A percentile compares a stretch with the other conserved stretches of the same genome.
Evolutionary conservation across 352 stramenopile species (phyloP).

Genomic region (Blastocystis sp.): DNA sequence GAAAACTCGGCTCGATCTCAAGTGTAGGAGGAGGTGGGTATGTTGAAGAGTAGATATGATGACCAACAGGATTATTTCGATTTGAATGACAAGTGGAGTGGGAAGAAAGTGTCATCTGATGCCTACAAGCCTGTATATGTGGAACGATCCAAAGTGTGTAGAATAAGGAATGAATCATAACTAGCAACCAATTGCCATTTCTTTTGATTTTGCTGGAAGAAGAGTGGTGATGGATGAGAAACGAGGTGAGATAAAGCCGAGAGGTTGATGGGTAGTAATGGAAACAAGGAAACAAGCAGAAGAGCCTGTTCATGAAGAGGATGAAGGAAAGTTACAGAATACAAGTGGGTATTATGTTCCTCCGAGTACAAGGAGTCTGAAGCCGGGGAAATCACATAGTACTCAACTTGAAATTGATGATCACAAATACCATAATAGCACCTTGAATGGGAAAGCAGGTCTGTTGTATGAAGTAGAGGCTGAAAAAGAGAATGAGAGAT

Average conservation of each 20-base stretch:
- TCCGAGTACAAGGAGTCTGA: not conserved
- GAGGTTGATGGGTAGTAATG: not conserved
- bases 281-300: not conserved
- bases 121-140: conserved; percentile 44
- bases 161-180: not conserved
- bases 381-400: not conserved
- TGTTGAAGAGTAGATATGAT: not conserved
- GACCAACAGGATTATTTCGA: conserved; percentile 62
- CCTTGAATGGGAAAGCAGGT: conserved; percentile 40
- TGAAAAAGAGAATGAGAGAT: not conserved
- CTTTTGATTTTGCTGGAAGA: conserved; percentile 42
- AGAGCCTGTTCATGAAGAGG: not conserved
- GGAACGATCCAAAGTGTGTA: conserved; percentile 9
- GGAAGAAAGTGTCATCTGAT: not conserved
- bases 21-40: not conserved
- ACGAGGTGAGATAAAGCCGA: not conserved
- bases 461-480: conserved; percentile 3
- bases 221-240: conserved; percentile 37
- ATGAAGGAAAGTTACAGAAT: not conserved
- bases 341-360: conserved; percentile 9
- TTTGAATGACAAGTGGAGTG: conserved; percentile 24
- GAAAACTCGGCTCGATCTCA: conserved; percentile 39
- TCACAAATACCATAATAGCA: conserved; percentile 29
- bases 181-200: conserved; percentile 54
- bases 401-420: not conserved